These are phyloP conservation scores for Ogataea glucozyma DNA, from an alignment of 805 yeast species.

Conservation along the genomic window DNA sequence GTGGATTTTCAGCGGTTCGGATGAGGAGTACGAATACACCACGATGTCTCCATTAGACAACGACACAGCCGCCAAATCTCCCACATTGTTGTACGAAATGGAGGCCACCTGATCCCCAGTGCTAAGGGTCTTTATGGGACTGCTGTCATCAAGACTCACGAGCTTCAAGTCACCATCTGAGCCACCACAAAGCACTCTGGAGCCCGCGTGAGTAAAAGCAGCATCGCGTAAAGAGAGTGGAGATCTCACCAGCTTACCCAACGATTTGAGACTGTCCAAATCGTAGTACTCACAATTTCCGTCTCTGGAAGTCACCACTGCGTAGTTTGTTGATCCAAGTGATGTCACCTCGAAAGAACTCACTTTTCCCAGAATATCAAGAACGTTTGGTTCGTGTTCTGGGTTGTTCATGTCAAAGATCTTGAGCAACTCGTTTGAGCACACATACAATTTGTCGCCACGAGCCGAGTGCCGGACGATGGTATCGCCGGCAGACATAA, in stretches of 20 bases:
- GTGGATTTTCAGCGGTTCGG: constrained; percentile 52
- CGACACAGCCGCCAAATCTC: constrained; percentile 58
- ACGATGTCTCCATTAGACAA: constrained; percentile 60
- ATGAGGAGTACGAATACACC: constrained; percentile 56
- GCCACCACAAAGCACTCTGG: constrained; percentile 61
- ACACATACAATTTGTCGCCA: constrained; percentile 44
- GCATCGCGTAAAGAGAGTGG: constrained; percentile 53
- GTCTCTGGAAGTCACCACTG: constrained; percentile 39
- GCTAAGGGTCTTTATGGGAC: constrained; percentile 35
- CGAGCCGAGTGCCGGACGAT: constrained; percentile 25
- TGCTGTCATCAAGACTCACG: constrained; percentile 42
- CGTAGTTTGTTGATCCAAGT: constrained; percentile 20
- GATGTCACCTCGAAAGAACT: constrained; percentile 40
- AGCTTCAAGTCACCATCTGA: constrained; percentile 60
- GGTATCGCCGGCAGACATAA: constrained; percentile 32
- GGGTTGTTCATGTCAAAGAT: constrained; percentile 48
- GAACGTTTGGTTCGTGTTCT: constrained; percentile 60
- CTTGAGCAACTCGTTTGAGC: constrained; percentile 58
- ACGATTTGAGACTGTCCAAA: constrained; percentile 25
- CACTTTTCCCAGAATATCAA: constrained; percentile 50
- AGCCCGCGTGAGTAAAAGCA: constrained; percentile 60
- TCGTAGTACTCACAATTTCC: constrained; percentile 48
- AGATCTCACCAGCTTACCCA: constrained; percentile 43
- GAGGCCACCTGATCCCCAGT: constrained; percentile 57
- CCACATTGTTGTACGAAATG: constrained; percentile 54